Percentiles rank a stretch among this genome's conserved stretches.
Conservation (phyloP, 1,139 yeast species). For the Wickerhamomyces sp. region DNA sequence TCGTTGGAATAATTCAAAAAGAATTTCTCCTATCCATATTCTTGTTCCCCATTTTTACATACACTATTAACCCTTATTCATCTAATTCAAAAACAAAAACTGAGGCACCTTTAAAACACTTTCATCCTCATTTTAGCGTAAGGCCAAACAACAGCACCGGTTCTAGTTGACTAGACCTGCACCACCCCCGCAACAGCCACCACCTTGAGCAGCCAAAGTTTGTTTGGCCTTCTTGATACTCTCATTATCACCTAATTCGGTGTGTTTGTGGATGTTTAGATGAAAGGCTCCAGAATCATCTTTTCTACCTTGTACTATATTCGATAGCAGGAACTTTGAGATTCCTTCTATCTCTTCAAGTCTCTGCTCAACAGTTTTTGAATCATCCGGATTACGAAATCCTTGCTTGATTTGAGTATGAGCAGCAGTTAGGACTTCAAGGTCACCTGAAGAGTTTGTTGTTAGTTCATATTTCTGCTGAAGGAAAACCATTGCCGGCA, state of each 20-base stretch:
- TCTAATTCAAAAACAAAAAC: no score
- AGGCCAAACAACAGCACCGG: not conserved
- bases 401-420: slow-evolving; percentile 60
- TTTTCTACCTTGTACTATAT: slow-evolving; percentile 79
- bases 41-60: not conserved
- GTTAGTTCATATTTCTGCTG: not conserved
- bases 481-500: not conserved
- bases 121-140: no score
- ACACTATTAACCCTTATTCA: not conserved
- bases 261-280: slow-evolving; percentile 70
- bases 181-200: slow-evolving; percentile 46
- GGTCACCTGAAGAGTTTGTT: slow-evolving; percentile 34
- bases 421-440: slow-evolving; percentile 53
- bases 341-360: slow-evolving; percentile 63
- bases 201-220: slow-evolving; percentile 30
- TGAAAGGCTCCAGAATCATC: slow-evolving; percentile 26
- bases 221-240: slow-evolving; percentile 38
- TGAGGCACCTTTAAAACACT: no score
- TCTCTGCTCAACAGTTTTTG: slow-evolving; percentile 44
- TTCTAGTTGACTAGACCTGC: slow-evolving; percentile 15
- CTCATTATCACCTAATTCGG: slow-evolving; percentile 90
- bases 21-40: not conserved
- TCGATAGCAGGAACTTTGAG: slow-evolving; percentile 57
- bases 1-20: no score
- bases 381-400: slow-evolving; percentile 41